These are phyloP conservation scores for Sideroxylon spinosum DNA, from an alignment of 179 eudicot genomes.

Conservation along the genomic window DNA sequence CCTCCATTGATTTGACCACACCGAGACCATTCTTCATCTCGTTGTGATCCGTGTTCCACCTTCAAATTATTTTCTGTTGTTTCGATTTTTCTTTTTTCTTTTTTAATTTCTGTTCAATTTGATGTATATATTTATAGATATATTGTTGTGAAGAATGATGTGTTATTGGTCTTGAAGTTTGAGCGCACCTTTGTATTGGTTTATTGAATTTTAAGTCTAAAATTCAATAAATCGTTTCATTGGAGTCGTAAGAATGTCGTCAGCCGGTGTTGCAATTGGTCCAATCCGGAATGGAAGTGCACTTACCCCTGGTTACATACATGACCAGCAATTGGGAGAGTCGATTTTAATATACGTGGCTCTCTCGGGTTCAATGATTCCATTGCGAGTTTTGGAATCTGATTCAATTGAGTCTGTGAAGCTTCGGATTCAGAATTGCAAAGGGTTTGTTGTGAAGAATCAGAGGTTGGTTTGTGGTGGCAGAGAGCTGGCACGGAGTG, in stretches of 20 bases:
- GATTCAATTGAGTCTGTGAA: slow-evolving; percentile 63
- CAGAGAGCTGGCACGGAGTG: slow-evolving; percentile 51
- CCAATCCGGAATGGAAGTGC: slow-evolving; percentile 38
- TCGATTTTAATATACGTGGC: slow-evolving; percentile 51
- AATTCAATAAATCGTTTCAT: slow-evolving; percentile 4
- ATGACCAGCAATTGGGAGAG: slow-evolving; percentile 28
- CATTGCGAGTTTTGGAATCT: slow-evolving; percentile 54
- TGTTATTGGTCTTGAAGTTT: neutral
- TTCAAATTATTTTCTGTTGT: slow-evolving; percentile 10
- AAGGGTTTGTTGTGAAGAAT: slow-evolving; percentile 58
- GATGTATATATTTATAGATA: neutral
- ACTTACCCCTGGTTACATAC: slow-evolving; percentile 30
- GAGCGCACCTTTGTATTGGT: neutral
- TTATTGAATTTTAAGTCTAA: neutral
- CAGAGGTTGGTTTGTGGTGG: slow-evolving; percentile 67
- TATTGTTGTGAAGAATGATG: neutral
- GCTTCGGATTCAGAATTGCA: slow-evolving; percentile 50
- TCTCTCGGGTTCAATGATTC: slow-evolving; percentile 49
- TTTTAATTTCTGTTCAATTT: neutral
- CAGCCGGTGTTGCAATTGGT: slow-evolving; percentile 43
- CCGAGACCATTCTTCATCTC: neutral
- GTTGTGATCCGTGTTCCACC: slow-evolving; percentile 3
- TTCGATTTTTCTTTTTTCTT: neutral
- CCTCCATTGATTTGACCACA: neutral
- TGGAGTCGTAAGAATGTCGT: slow-evolving; percentile 28